Evolutionary conservation across 768 basidiomycete species (phyloP), one percentile per base, ranked within the genome.

Genomic region (Solioccasus polychromus): DNA sequence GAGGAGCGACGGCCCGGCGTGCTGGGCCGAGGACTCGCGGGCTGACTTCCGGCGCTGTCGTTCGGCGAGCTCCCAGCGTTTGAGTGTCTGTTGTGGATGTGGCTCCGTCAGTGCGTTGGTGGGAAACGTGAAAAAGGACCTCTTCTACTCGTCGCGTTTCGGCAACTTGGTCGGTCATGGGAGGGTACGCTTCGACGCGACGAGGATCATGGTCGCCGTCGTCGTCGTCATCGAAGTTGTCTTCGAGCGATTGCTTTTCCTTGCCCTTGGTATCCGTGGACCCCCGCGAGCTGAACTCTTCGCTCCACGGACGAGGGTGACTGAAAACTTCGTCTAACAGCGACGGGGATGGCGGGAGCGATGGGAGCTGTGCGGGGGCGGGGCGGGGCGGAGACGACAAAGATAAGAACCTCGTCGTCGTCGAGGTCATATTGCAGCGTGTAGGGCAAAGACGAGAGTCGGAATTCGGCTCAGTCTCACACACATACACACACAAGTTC

Each of bases 41-140:
- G 78, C 82, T 28, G 77, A 74, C 66, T 83, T 90, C 69, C 89
- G 78, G 47, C 86, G 77, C 54, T 81, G 82, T 17, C 85, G 76
- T 58, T 92, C 89, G 31, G 80, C 80, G 36, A 80, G 68, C 55
- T 92, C 89, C 90, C 88, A 92, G 34, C 77, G 76, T 53, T 76
- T 74, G 22, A 92, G 72, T 48, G 80, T 92, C 89, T 92, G 63
- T 47, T 25, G 12, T 18, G 29, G 35, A 39, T 7, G 25, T 23
- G 15, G 8, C 32, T 32, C 26, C 10, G 15, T 58, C 32, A 55
- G 39, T 12, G 14, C 6, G 28, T 14, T 51, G 20, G 29, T 22
- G n/a, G 20, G 42, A 31, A 31, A 39, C 37, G 22, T 30, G 35
- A 15, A 28, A 29, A 64, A 72, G 41, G 64, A 85, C 89, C 80